A percentile compares a stretch with the other conserved stretches of the same genome.
phyloP scores from a whole-genome alignment of 2,329 filamentous ascomycete species.

The Rugonectria rugulosa region DNA sequence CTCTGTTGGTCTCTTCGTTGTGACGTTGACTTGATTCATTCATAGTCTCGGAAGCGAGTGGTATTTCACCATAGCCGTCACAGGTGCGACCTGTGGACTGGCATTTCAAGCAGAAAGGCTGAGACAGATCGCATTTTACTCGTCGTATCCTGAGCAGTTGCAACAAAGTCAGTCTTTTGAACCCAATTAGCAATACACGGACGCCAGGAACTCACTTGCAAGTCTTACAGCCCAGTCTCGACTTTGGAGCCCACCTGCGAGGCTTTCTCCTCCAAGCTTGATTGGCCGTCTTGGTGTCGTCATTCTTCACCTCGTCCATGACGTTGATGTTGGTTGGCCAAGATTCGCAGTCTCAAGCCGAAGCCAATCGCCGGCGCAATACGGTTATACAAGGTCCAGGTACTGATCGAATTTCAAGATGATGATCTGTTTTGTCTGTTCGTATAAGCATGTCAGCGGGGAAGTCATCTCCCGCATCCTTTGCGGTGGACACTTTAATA shows the following conservation, averaged over 20 bases:
- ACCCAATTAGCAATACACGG: background rate
- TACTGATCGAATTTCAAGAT: background rate
- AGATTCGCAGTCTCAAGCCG: background rate
- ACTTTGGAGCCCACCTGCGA: conserved; percentile 49
- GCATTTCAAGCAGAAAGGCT: conserved; percentile 47
- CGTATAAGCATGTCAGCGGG: too few species aligned
- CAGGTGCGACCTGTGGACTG: conserved; percentile 47
- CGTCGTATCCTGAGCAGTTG: conserved; percentile 43
- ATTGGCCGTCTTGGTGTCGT: conserved; percentile 32
- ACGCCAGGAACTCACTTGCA: conserved; percentile 47
- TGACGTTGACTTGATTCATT: conserved; percentile 12
- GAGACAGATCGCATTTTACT: conserved; percentile 47
- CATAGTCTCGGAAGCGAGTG: conserved; percentile 4
- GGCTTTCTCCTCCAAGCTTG: conserved; percentile 48
- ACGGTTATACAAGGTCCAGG: too few species aligned
- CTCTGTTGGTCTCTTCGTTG: background rate
- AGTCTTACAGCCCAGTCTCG: conserved; percentile 48
- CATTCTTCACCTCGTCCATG: conserved; percentile 15
- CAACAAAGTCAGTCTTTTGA: conserved; percentile 24
- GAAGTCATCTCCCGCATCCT: too few species aligned
- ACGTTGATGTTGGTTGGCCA: background rate
- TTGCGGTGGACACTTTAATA: too few species aligned
- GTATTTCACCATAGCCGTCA: conserved; percentile 43
- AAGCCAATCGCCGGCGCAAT: too few species aligned
- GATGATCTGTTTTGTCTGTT: too few species aligned